A percentile compares a stretch with the other conserved stretches of the same genome.
phyloP scores from a whole-genome alignment of 305 asterid genomes.

The Rubia tinctorum region DNA sequence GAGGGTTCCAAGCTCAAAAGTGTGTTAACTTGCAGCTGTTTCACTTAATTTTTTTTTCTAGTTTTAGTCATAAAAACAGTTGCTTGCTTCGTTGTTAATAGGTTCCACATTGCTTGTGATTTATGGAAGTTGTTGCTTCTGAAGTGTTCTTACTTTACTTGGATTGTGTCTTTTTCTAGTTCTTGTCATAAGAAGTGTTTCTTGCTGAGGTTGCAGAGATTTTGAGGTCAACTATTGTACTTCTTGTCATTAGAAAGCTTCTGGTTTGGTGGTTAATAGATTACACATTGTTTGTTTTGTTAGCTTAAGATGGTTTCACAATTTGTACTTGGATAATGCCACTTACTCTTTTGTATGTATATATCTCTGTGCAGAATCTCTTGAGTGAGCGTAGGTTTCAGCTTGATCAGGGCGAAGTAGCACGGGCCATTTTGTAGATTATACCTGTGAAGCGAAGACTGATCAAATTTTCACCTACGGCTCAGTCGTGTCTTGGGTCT shows the following conservation, averaged over 20 bases:
- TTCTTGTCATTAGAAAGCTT: conserved; percentile 1
- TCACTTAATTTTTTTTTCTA: background rate
- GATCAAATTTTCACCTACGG: conserved; percentile 32
- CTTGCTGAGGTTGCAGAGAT: conserved; percentile 1
- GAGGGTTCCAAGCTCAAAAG: background rate
- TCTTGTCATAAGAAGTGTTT: conserved; percentile 4
- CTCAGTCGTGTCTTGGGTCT: conserved; percentile 40
- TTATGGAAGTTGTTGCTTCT: background rate
- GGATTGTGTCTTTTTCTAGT: background rate
- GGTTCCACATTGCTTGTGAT: background rate
- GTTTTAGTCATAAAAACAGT: background rate
- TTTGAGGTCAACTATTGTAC: background rate
- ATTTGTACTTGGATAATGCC: conserved; percentile 3
- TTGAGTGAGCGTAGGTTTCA: conserved; percentile 16
- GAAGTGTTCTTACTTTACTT: conserved; percentile 4
- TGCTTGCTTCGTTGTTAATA: background rate
- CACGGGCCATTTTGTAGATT: conserved; percentile 28
- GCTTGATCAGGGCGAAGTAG: conserved; percentile 18
- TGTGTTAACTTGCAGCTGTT: background rate
- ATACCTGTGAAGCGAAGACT: conserved; percentile 20
- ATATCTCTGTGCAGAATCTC: conserved; percentile 21
- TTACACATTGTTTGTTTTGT: background rate
- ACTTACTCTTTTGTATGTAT: conserved; percentile 7
- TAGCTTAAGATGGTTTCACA: background rate
- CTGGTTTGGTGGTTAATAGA: background rate